Base-by-base conservation (phyloP, 495 filamentous ascomycete genomes). In the Cladorrhinum samala region DNA sequence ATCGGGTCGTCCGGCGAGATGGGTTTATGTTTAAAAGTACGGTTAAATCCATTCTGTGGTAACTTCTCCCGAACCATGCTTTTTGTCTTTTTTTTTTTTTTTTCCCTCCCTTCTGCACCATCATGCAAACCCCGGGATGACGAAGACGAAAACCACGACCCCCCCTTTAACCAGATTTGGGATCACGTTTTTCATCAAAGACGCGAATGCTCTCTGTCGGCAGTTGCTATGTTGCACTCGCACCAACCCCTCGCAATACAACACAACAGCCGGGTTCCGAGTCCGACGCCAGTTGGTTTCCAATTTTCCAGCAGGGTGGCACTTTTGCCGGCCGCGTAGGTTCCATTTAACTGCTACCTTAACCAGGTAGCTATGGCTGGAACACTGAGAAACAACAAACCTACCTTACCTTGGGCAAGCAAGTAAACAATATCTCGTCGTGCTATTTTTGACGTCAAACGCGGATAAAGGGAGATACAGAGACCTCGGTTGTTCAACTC, bases 1-100 rank as follows among this genome's bases (percentile, higher is more conserved):
- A 62, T 62, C 60, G 60, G 60, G 41, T 53, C 9, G 43, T 38
- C 24, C 43, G 53, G 56, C 52, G 50, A 59, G 53, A 54, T 49
- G n/a, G 20, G 38, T 3, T 37, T 43, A 47, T 51, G 45, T 54
- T 50, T 49, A 46, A 50, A 46, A 16, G 44, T 49, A 50, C 50
- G 54, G 30, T 57, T 54, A 61, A 57, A 43, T 20, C 43, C 11
- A 14, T 41, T 14, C 13, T 14, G 6, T 14, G 39, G 39, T 41
- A 47, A 17, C 18, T 14, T 7, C 9, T 17, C 17, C 21, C 24
- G 24, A 20, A 27, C n/a, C 5, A n/a, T 24, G 23, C 6, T 45
- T 19, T 19, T 24, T 23, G 19, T 18, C 41, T 19, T n/a, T 17
- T 43, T n/a, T n/a, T 19, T 21, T 2, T 19, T 18, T 21, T 21